Conservation (phyloP, 179 eudicot species). For the Amaranthus tricolor region DNA sequence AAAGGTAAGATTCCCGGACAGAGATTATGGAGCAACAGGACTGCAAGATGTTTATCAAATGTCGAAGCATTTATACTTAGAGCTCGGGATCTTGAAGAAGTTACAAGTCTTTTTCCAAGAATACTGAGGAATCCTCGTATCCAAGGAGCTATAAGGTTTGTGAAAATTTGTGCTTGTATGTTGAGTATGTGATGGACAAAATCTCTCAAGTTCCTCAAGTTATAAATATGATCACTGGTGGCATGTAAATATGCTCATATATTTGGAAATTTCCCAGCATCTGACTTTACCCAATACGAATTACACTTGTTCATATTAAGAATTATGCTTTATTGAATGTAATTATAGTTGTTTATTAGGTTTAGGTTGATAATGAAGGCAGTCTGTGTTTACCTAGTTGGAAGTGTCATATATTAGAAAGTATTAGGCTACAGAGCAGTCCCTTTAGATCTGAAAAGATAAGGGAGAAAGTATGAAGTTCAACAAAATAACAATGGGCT, state of each 20-base stretch:
- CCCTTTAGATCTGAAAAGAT: not conserved
- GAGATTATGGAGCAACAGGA: conserved; percentile 54
- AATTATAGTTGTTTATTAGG: not conserved
- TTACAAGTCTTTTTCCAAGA: conserved; percentile 59
- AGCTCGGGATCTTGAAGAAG: conserved; percentile 75
- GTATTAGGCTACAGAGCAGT: too few relatives aligned
- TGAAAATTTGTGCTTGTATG: not conserved
- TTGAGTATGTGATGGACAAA: not conserved
- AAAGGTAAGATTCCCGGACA: conserved; percentile 43
- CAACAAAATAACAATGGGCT: not conserved
- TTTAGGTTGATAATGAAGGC: not conserved
- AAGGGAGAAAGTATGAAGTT: not conserved
- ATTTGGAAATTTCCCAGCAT: not conserved
- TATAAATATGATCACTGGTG: not conserved
- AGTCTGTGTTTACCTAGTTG: not conserved
- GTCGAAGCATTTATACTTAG: conserved; percentile 79
- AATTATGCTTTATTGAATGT: not conserved
- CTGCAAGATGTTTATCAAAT: conserved; percentile 59
- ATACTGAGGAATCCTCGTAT: conserved; percentile 58
- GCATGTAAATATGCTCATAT: not conserved
- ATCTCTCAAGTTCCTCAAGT: not conserved
- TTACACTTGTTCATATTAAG: too few relatives aligned
- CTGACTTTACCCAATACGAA: not conserved
- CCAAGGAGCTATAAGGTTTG: conserved; percentile 66
- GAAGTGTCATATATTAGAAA: not conserved